Base-by-base conservation (phyloP, 2,329 filamentous ascomycete species). In the Aspergillus arachidicola region DNA sequence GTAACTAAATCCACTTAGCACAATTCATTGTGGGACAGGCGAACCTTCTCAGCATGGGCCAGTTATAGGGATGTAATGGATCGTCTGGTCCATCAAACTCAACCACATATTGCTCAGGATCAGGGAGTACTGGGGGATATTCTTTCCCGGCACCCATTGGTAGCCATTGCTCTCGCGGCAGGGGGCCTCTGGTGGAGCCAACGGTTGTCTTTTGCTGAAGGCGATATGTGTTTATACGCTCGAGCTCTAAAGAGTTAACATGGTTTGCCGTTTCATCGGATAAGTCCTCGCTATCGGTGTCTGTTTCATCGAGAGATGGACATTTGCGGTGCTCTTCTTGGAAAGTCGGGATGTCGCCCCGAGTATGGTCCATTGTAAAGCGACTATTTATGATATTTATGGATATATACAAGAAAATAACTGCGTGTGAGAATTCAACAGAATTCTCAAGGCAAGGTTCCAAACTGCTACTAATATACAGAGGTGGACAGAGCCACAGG, bases 21-120 rank as follows among this genome's bases (percentile, higher is more conserved):
- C 4, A 21, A 32, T n/a, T 4, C 2, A 48, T 14, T 30, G 23
- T 14, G 14, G 16, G 28, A 14, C 26, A 11, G 19, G 50, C 64
- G 41, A 57, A 76, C 77, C 84, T 84, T 70, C 78, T 80, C 64
- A 75, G 74, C 14, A 81, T 60, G 0, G 79, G 75, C 83, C 83
- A 85, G 64, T 86, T 86, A 68, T 83, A 81, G 4, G 83, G 82
- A 68, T 85, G 82, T 38, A 82, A 43, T 0, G 82, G 82, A 67
- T 86, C 84, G 61, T 83, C 73, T 0, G 75, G 76, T 1, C 84
- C 84, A 64, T 85, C 83, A 62, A 86, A 86, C 57, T 86, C 84
- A 6, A 86, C 84, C 3, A 86, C 83, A 65, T 86, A 86, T 48
- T 82, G 80, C 63, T 85, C 82, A 34, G 78, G 74, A 16, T 81